A percentile compares a stretch with the other conserved stretches of the same genome.
Evolutionary conservation across 2,329 filamentous ascomycete species (phyloP).

Genomic region (Stromatinia cepivora): DNA sequence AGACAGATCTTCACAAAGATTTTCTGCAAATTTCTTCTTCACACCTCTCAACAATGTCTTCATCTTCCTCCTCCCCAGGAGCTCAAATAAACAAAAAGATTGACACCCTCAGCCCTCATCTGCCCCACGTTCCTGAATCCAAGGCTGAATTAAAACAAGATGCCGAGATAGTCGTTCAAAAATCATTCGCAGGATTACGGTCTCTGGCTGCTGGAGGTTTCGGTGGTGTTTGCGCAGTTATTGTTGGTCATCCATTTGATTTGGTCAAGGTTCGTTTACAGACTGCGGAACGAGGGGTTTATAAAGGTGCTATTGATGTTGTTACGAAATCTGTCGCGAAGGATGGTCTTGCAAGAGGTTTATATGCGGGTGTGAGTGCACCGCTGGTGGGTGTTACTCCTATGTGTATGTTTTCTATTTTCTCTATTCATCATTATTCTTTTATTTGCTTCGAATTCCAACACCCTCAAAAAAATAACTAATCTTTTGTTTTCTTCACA

Average conservation of each 20-base stretch:
- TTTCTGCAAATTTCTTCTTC: background rate
- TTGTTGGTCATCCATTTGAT: slow-evolving; percentile 96
- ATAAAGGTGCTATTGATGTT: slow-evolving; percentile 86
- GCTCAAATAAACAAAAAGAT: slow-evolving; percentile 37
- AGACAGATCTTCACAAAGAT: background rate
- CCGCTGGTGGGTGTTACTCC: slow-evolving; percentile 94
- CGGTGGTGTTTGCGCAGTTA: slow-evolving; percentile 87
- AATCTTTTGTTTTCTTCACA: slow-evolving; percentile 38
- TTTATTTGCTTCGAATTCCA: background rate
- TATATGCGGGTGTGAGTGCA: slow-evolving; percentile 97
- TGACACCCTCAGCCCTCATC: slow-evolving; percentile 35
- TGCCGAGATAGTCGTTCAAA: slow-evolving; percentile 35
- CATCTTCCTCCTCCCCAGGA: slow-evolving; percentile 27
- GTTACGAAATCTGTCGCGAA: slow-evolving; percentile 84
- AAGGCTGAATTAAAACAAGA: slow-evolving; percentile 41
- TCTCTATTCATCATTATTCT: background rate
- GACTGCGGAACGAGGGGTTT: slow-evolving; percentile 91
- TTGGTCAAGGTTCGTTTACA: slow-evolving; percentile 96
- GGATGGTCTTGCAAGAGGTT: slow-evolving; percentile 75
- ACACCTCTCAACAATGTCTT: slow-evolving; percentile 11
- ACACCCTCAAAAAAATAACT: slow-evolving; percentile 3
- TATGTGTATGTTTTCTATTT: slow-evolving; percentile 74
- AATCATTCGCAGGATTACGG: slow-evolving; percentile 62
- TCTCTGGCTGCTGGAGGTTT: slow-evolving; percentile 89
- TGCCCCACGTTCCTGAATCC: slow-evolving; percentile 41